Percentiles rank a stretch among this genome's conserved stretches.
Evolutionary conservation across 2,329 filamentous ascomycete genomes (phyloP).

Genomic region (Cytospora leucostoma): DNA sequence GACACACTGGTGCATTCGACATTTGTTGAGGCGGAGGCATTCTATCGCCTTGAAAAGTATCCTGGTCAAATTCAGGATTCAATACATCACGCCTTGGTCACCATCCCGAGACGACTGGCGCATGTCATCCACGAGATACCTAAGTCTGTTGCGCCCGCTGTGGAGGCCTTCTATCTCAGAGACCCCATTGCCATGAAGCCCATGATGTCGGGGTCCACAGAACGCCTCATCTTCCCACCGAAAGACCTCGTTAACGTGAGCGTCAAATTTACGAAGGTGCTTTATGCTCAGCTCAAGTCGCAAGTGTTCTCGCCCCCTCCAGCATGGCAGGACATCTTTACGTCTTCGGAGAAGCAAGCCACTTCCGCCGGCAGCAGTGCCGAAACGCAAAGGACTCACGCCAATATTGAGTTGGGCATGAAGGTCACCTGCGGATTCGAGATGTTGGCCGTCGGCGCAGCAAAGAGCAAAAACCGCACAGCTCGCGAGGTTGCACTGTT

Average conservation of each 20-base stretch:
- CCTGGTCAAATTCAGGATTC: slow-evolving; percentile 73
- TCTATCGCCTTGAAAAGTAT: slow-evolving; percentile 84
- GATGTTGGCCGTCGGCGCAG: slow-evolving; percentile 72
- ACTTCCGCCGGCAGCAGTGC: slow-evolving; percentile 17
- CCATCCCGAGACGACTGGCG: slow-evolving; percentile 79
- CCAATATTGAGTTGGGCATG: slow-evolving; percentile 73
- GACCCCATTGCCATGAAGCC: slow-evolving; percentile 76
- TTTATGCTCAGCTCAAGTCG: slow-evolving; percentile 87
- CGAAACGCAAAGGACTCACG: slow-evolving; percentile 36
- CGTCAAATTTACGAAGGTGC: slow-evolving; percentile 80
- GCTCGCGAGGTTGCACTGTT: slow-evolving; percentile 77
- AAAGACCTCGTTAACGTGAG: slow-evolving; percentile 78
- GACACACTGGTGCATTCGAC: slow-evolving; percentile 68
- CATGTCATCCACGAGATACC: slow-evolving; percentile 76
- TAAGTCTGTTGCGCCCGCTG: slow-evolving; percentile 75
- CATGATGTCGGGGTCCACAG: slow-evolving; percentile 56
- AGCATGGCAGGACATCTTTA: slow-evolving; percentile 47
- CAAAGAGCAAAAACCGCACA: slow-evolving; percentile 66
- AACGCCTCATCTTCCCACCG: slow-evolving; percentile 65
- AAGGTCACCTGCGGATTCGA: slow-evolving; percentile 90
- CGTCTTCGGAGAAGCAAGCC: slow-evolving; percentile 29
- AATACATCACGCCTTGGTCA: slow-evolving; percentile 73
- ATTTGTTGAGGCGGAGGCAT: slow-evolving; percentile 82
- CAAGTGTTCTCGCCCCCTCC: slow-evolving; percentile 75
- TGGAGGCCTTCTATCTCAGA: slow-evolving; percentile 90